Evolutionary conservation across 495 filamentous ascomycete species (phyloP).

Genomic region (Talaromyces ruber): DNA sequence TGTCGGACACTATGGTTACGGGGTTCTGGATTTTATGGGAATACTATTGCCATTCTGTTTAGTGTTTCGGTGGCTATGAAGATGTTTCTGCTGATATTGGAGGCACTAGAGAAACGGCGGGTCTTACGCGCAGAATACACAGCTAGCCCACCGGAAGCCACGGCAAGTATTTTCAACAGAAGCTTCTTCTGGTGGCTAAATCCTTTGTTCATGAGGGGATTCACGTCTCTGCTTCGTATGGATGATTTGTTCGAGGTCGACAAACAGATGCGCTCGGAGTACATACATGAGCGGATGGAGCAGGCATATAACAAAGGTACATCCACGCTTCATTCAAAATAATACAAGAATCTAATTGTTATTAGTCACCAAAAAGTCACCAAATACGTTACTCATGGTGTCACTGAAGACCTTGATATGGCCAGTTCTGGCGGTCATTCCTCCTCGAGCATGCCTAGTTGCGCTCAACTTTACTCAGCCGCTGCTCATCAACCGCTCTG

Average conservation of each 20-base stretch:
- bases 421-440: slow-evolving; percentile 38
- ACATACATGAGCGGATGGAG: slow-evolving; percentile 26
- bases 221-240: slow-evolving; percentile 28
- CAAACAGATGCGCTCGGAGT: slow-evolving; percentile 31
- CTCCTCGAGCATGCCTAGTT: slow-evolving; percentile 44
- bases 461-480: slow-evolving; percentile 58
- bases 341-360: background rate
- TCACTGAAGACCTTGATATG: slow-evolving; percentile 37
- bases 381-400: slow-evolving; percentile 36
- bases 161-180: slow-evolving; percentile 41
- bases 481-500: slow-evolving; percentile 47
- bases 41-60: slow-evolving; percentile 35
- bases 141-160: slow-evolving; percentile 50
- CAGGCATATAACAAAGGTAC: slow-evolving; percentile 21
- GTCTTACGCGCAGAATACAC: slow-evolving; percentile 35
- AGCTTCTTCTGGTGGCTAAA: slow-evolving; percentile 54
- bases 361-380: slow-evolving; percentile 20
- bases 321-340: background rate
- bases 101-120: slow-evolving; percentile 45
- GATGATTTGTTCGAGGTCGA: slow-evolving; percentile 40
- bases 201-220: slow-evolving; percentile 41
- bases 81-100: slow-evolving; percentile 39
- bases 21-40: slow-evolving; percentile 21
- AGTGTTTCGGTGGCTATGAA: slow-evolving; percentile 40
- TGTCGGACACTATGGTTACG: slow-evolving; percentile 51